Percentiles rank a stretch among this genome's conserved stretches.
These are phyloP conservation scores for Gypsophila paniculata DNA, from an alignment of 179 eudicot genomes.

Conservation along the genomic window DNA sequence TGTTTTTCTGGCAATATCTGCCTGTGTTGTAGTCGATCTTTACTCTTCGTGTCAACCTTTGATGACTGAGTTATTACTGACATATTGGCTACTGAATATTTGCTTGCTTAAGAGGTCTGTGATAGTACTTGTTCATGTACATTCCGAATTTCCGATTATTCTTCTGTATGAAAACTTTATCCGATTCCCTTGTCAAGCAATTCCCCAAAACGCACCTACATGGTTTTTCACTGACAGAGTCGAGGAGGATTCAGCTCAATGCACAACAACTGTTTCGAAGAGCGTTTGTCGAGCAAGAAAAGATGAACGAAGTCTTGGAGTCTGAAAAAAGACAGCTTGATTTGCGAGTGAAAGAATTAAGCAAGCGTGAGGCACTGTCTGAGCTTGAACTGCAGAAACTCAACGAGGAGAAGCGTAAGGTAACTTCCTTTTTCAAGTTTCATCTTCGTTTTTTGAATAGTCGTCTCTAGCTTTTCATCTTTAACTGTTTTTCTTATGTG, in stretches of 20 bases:
- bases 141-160: neutral
- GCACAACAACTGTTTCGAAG: neutral
- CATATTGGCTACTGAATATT: too few species aligned
- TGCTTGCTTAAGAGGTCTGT: too few species aligned
- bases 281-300: conserved; percentile 13
- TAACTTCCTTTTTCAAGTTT: neutral
- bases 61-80: too few species aligned
- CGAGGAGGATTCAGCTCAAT: conserved; percentile 5
- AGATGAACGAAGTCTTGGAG: conserved; percentile 13
- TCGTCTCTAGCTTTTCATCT: neutral
- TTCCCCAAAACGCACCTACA: neutral
- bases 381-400: conserved; percentile 13
- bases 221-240: conserved; percentile 1
- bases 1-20: too few species aligned
- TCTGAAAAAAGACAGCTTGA: conserved; percentile 19
- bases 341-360: conserved; percentile 10
- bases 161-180: neutral
- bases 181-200: neutral
- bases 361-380: conserved; percentile 14
- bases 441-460: too few species aligned
- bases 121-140: too few species aligned
- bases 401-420: conserved; percentile 15
- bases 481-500: neutral
- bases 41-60: too few species aligned
- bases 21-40: too few species aligned